Conservation (phyloP, 345 rosid genomes). For the Brassica incana region DNA sequence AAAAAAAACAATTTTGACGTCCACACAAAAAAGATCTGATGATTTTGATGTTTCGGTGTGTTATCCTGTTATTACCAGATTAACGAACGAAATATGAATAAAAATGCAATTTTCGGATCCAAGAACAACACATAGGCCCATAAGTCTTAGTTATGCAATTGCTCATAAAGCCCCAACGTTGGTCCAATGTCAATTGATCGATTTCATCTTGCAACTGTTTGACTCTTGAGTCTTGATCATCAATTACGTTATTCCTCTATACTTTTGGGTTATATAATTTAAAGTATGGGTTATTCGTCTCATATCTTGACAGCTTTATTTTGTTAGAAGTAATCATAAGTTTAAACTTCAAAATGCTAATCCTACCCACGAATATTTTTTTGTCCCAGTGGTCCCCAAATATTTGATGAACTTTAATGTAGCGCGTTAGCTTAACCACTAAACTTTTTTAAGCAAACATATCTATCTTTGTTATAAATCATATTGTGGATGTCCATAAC, state of each 20-base stretch:
- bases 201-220: background rate
- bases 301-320: background rate
- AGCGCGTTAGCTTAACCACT: constrained; percentile 15
- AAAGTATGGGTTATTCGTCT: background rate
- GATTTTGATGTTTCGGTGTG: background rate
- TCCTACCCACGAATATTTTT: background rate
- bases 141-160: background rate
- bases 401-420: background rate
- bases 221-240: background rate
- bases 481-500: too few species aligned
- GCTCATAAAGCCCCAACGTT: background rate
- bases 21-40: background rate
- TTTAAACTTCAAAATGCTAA: background rate
- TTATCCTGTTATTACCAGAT: background rate
- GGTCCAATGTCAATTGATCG: background rate
- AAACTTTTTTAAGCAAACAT: background rate
- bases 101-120: background rate
- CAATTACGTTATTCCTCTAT: background rate
- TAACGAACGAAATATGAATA: background rate
- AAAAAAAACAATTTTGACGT: background rate
- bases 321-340: background rate
- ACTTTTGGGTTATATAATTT: background rate
- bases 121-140: background rate
- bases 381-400: constrained; percentile 17
- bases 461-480: background rate